Base-by-base conservation (phyloP, 257 asterid species). In the Nicotiana paniculata region DNA sequence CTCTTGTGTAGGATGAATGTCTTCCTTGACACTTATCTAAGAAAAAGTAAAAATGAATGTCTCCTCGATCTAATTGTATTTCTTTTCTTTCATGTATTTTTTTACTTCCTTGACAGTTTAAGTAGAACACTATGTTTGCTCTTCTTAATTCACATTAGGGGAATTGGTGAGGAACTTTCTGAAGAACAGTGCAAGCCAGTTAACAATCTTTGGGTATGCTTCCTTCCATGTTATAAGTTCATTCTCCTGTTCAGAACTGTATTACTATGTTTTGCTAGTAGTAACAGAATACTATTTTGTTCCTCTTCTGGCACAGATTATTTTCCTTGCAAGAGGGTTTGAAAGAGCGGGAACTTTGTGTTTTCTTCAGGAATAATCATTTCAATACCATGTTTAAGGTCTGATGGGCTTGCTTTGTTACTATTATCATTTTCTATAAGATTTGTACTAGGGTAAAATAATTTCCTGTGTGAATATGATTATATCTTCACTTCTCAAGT, bases 321-420 rank as follows among this genome's bases (percentile, higher is more conserved):
- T 93, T 93, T 89, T 89, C 93, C 92, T 93, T 96, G 86, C 95
- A 83, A 90, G 97, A 93, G 58, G 91, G 92, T 81, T 90, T 94
- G 85, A 96, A 92, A 90, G 99, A 96, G 86, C 91, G 97, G 2
- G 99, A 95, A 88, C 89, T 96, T 66, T 94, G 97, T 77, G 98
- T 96, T 70, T 93, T 96, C 74, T 96, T 96, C 93, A 91, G 99
- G 83, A 96, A 96, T 89, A 96, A 96, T 85, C 99, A 95, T 89
- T 96, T 96, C 93, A 96, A 95, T 85, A 93, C 98, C 62, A 95
- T 96, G 99, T 94, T 95, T 86, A 96, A 96, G 98, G 98, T 96
- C 79, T 84, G 93, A 85, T 65, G 39, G 35, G 8, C 5, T 72
- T 79, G 9, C 21, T 53, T 13, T 65, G 28, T 48, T 69, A 57